Conservation (phyloP, 768 basidiomycete genomes). For the Lyophyllum atratum region DNA sequence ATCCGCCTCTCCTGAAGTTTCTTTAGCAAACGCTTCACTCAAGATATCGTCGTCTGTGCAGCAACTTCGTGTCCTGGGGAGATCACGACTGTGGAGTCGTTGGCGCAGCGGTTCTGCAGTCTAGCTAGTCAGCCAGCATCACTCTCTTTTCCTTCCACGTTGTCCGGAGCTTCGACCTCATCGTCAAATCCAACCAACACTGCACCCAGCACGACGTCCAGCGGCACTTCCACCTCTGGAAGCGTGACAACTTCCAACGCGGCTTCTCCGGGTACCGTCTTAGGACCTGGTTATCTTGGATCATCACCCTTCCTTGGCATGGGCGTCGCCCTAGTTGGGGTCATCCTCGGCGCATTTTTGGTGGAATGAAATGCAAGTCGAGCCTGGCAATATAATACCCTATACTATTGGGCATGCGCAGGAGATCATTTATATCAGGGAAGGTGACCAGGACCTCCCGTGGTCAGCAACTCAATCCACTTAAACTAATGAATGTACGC, state of each 20-base stretch:
- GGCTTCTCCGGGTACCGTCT: not conserved
- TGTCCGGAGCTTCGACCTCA: slow-evolving; percentile 5
- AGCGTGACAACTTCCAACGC: slow-evolving; percentile 16
- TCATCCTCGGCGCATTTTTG: slow-evolving; percentile 6
- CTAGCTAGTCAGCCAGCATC: slow-evolving; percentile 18
- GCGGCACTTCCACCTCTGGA: slow-evolving; percentile 7
- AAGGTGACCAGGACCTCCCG: too few species aligned
- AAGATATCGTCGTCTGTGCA: slow-evolving; percentile 38
- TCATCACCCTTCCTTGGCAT: slow-evolving; percentile 6
- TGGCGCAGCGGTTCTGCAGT: slow-evolving; percentile 52
- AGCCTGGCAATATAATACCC: not conserved
- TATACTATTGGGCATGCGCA: not conserved
- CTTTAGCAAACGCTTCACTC: slow-evolving; percentile 35
- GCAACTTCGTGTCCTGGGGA: slow-evolving; percentile 35
- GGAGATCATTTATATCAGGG: too few species aligned
- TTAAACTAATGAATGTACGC: too few species aligned
- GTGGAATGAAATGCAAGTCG: slow-evolving; percentile 3
- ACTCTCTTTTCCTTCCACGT: slow-evolving; percentile 22
- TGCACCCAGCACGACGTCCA: slow-evolving; percentile 8
- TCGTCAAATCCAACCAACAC: slow-evolving; percentile 8
- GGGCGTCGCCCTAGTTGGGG: slow-evolving; percentile 9
- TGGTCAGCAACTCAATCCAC: too few species aligned
- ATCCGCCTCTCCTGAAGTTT: too few species aligned
- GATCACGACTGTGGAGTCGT: slow-evolving; percentile 38
- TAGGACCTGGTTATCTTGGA: not conserved